phyloP scores from a whole-genome alignment of 345 rosid species.

The Rhizophora apiculata region DNA sequence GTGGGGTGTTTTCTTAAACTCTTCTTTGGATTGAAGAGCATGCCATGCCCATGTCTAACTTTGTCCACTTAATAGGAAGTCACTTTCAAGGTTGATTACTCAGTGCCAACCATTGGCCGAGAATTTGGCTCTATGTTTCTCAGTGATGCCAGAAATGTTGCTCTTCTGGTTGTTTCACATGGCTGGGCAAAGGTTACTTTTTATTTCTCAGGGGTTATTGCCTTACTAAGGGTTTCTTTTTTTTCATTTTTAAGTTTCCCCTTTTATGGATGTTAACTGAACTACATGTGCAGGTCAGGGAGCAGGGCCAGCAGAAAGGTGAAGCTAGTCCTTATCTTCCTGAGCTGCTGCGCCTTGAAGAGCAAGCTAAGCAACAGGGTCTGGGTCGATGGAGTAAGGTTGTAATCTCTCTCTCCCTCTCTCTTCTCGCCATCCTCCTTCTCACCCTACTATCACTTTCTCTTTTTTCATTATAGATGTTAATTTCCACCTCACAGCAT shows the following conservation, averaged over 20 bases:
- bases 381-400: constrained; percentile 93
- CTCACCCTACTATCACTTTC: neutral
- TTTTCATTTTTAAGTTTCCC: constrained; percentile 1
- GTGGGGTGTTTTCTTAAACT: neutral
- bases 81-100: constrained; percentile 80
- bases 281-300: constrained; percentile 60
- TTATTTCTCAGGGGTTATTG: constrained; percentile 3
- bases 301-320: constrained; percentile 76
- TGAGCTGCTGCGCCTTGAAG: constrained; percentile 61
- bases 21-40: neutral
- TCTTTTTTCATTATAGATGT: neutral
- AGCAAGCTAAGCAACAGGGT: constrained; percentile 76
- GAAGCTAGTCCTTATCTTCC: constrained; percentile 79
- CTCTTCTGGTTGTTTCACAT: constrained; percentile 58
- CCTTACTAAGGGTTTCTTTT: neutral
- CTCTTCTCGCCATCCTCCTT: neutral
- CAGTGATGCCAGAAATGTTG: constrained; percentile 68
- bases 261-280: constrained; percentile 7
- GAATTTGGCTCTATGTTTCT: constrained; percentile 93
- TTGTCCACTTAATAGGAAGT: constrained; percentile 58
- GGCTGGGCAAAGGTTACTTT: constrained; percentile 92
- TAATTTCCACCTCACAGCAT: neutral
- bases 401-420: constrained; percentile 5
- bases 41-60: neutral
- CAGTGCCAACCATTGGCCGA: constrained; percentile 67